Base-by-base conservation (phyloP, 2,329 filamentous ascomycete species). In the Drechslerella coelobrocha region DNA sequence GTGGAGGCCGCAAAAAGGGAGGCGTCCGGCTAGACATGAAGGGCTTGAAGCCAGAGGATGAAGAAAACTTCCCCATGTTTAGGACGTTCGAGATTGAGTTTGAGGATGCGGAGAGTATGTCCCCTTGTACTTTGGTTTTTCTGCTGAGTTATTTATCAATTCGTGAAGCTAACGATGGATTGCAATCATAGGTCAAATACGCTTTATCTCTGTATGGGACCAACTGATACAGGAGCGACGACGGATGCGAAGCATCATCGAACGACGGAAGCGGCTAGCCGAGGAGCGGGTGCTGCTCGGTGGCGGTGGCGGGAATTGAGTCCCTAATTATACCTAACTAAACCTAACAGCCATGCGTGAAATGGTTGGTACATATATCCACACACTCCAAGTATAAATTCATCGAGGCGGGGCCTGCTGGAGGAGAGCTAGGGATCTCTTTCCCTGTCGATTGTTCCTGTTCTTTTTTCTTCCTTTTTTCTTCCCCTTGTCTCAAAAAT, bases 21-120 rank as follows among this genome's bases (percentile, higher is more conserved):
- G 65, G 65, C 19, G 52, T 69, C 5, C 61, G 65, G 39, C 65
- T 69, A 24, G 65, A 69, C 34, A 61, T 69, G 57, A 69, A 69
- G 47, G 65, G 65, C 19, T 47, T 69, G 26, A 34, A 55, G 8
- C 65, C 65, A 0, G 65, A 69, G 7, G 65, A 69, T 27, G 65
- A 69, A 26, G 65, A 69, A 37, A 69, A 69, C 23, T 69, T 69
- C 19, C 65, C 65, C 2, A 69, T 69, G 65, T 69, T 69, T 39
- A 57, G 39, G 53, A 69, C 65, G 1, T 69, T 69, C 37, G 65
- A 69, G 57, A 69, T 69, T 29, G 65, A 69, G 24, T 69, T 69
- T 23, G 65, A 69, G 27, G 65, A 69, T 43, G 65, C 65, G 24
- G 65, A 69, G 53, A 69, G 65, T 69, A 48, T 6, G 65, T 37